Percentiles rank a stretch among this genome's conserved stretches.
phyloP scores from a whole-genome alignment of 140 eudicot species.

The Cichorium intybus region DNA sequence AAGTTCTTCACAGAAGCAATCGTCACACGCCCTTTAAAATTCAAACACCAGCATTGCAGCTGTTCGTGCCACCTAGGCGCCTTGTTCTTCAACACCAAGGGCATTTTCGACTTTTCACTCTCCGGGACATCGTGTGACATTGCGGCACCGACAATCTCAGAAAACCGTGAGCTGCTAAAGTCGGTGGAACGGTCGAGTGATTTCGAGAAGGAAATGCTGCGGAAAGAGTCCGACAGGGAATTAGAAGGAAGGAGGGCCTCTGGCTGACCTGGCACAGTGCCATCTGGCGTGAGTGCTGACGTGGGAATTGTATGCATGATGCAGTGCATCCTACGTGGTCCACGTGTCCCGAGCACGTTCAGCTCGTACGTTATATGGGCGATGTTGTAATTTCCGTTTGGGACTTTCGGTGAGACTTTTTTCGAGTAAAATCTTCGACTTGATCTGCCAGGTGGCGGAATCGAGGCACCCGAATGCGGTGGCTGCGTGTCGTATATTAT shows the following conservation, averaged over 20 bases:
- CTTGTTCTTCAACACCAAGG: constrained; percentile 81
- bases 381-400: constrained; percentile 75
- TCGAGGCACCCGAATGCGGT: constrained; percentile 54
- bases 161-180: constrained; percentile 73
- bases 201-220: constrained; percentile 82
- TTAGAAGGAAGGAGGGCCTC: constrained; percentile 68
- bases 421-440: constrained; percentile 76
- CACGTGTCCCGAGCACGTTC: constrained; percentile 86
- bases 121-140: constrained; percentile 37
- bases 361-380: constrained; percentile 83
- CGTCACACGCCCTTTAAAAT: constrained; percentile 80
- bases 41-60: constrained; percentile 89
- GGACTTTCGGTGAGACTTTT: constrained; percentile 89
- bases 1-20: constrained; percentile 87
- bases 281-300: constrained; percentile 73
- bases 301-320: constrained; percentile 75
- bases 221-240: constrained; percentile 72
- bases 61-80: constrained; percentile 78
- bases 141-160: constrained; percentile 47
- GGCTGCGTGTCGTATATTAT: constrained; percentile 92
- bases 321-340: constrained; percentile 91
- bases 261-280: constrained; percentile 77
- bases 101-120: constrained; percentile 50
- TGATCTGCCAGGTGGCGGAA: constrained; percentile 67
- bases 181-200: constrained; percentile 72